These are phyloP conservation scores for Margaritispora aquatica DNA, from an alignment of 495 filamentous ascomycete species.

Conservation along the genomic window DNA sequence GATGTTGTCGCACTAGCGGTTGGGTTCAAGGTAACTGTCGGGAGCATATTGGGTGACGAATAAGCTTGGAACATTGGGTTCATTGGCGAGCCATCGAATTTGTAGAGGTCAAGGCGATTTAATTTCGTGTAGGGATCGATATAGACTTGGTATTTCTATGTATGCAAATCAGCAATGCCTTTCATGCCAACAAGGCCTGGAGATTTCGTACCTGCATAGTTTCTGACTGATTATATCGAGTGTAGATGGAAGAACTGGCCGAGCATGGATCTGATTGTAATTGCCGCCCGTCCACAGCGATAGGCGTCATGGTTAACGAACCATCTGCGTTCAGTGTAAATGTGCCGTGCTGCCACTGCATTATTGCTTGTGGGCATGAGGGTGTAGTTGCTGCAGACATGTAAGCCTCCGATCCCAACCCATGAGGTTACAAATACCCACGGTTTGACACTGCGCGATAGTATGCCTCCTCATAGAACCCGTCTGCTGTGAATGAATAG, in stretches of 20 bases:
- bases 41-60: slow-evolving; percentile 68
- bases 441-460: slow-evolving; percentile 71
- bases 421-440: slow-evolving; percentile 22
- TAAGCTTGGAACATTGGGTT: slow-evolving; percentile 70
- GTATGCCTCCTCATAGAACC: slow-evolving; percentile 67
- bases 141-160: slow-evolving; percentile 54
- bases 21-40: slow-evolving; percentile 63
- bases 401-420: slow-evolving; percentile 11
- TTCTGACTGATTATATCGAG: slow-evolving; percentile 65
- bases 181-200: too few relatives aligned
- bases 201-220: slow-evolving; percentile 14
- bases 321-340: slow-evolving; percentile 43
- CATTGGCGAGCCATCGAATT: slow-evolving; percentile 60
- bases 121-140: slow-evolving; percentile 57
- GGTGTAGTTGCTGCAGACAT: slow-evolving; percentile 48
- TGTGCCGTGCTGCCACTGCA: slow-evolving; percentile 75
- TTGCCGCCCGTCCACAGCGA: slow-evolving; percentile 66
- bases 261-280: slow-evolving; percentile 62
- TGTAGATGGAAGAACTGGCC: slow-evolving; percentile 48
- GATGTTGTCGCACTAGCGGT: slow-evolving; percentile 31
- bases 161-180: too few relatives aligned
- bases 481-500: slow-evolving; percentile 70
- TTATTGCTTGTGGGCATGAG: slow-evolving; percentile 58
- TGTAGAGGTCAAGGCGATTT: slow-evolving; percentile 58
- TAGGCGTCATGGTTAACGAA: slow-evolving; percentile 54